Base-by-base conservation (phyloP, 306 rosid species). In the Neltuma alba region DNA sequence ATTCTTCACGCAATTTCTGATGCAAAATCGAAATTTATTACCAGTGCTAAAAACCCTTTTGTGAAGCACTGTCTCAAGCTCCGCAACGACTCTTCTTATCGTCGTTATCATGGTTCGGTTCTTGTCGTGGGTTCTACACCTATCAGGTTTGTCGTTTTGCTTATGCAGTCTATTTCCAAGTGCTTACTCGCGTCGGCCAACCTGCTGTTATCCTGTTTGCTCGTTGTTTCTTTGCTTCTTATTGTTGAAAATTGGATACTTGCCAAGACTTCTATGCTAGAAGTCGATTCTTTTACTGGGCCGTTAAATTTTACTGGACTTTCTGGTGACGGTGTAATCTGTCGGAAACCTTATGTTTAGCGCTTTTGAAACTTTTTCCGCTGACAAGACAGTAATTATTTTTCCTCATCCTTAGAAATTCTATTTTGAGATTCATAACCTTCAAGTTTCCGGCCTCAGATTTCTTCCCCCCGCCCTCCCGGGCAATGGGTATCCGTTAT, bases 41-140 rank as follows among this genome's bases (percentile, higher is more conserved):
- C 92, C 7, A 92, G 99, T 81, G 72, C 86, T 72, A 78, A 95
- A 8, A 94, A 94, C 90, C 97, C 97, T 52, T 92, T 94, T 72
- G 97, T 92, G 38, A 92, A 91, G 75, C 98, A 92, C 87, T 94
- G 97, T 75, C 85, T 91, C 81, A 94, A 89, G 79, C 97, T 94
- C 80, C 91, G 97, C n/a, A 82, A 84, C 64, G 85, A 74, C 79
- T 88, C 97, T 64, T 94, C 97, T 73, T 92, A 89, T 87, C 99
- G 99, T 83, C 90, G 90, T 38, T 72, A 86, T 69, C 91, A 94
- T 75, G 89, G 80, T 54, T 89, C 97, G 11, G 92, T 70, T 79
- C 81, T 94, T 75, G 88, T 91, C 68, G 94, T 94, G 14, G 99
- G 97, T 61, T 27, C 95, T 66, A 92, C 93, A 13, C 97, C 99